These are phyloP conservation scores for Starmera caribaea DNA, from an alignment of 805 yeast genomes.

Conservation along the genomic window DNA sequence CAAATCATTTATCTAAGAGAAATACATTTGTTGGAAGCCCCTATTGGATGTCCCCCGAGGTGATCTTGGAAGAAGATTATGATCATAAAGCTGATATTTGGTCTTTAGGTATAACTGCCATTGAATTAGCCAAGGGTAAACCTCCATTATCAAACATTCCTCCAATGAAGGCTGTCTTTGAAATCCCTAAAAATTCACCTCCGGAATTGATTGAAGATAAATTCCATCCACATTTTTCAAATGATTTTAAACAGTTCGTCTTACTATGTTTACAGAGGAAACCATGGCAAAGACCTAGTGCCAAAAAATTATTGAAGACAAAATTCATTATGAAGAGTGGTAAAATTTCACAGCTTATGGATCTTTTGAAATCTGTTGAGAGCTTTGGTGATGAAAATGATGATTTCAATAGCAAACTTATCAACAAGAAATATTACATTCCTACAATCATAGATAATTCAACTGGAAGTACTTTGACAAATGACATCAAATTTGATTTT, in stretches of 20 bases:
- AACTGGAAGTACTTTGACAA: not conserved
- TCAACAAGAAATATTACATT: constrained; percentile 9
- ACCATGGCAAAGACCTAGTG: constrained; percentile 58
- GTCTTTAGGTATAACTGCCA: constrained; percentile 93
- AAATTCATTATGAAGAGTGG: constrained; percentile 34
- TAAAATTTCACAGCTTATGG: constrained; percentile 23
- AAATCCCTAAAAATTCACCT: constrained; percentile 56
- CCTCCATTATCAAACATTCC: constrained; percentile 87
- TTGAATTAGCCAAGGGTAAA: constrained; percentile 89
- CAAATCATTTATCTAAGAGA: constrained; percentile 59
- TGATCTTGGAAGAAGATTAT: constrained; percentile 78
- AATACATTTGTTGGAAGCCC: constrained; percentile 70
- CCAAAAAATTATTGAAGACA: constrained; percentile 53
- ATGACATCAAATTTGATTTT: constrained; percentile 14
- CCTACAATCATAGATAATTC: constrained; percentile 24
- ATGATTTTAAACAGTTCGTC: constrained; percentile 62
- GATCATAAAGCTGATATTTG: constrained; percentile 93
- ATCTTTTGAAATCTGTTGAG: constrained; percentile 25
- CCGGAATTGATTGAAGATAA: constrained; percentile 84
- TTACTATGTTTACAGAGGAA: constrained; percentile 59
- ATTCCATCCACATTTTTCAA: constrained; percentile 30
- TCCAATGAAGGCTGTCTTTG: constrained; percentile 30
- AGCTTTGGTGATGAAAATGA: constrained; percentile 32
- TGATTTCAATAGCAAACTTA: constrained; percentile 18
- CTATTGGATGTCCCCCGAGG: constrained; percentile 99